A percentile compares a stretch with the other conserved stretches of the same genome.
Conservation (phyloP, 2,329 filamentous ascomycete genomes). For the Epichloe coenophiala region DNA sequence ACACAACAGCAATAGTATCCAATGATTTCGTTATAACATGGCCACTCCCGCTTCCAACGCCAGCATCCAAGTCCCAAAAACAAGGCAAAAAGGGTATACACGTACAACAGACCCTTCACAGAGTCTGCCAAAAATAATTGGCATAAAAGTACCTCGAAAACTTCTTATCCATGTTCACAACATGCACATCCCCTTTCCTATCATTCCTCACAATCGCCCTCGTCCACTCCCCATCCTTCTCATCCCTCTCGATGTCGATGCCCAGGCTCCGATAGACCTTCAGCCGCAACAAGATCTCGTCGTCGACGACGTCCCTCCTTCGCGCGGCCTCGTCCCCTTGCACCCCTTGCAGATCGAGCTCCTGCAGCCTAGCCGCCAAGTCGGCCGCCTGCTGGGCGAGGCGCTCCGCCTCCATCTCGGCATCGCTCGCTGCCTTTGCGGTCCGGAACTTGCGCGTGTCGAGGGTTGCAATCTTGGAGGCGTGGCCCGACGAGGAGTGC, state of each 20-base stretch:
- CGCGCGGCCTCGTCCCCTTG: conserved; percentile 42
- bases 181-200: conserved; percentile 75
- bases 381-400: conserved; percentile 65
- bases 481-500: conserved; percentile 69
- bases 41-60: too few relatives aligned
- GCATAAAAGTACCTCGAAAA: conserved; percentile 87
- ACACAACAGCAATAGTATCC: too few relatives aligned
- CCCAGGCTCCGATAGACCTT: conserved; percentile 86
- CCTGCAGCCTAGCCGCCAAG: conserved; percentile 60
- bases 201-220: conserved; percentile 78
- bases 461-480: conserved; percentile 69
- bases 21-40: too few relatives aligned
- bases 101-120: conserved; percentile 32
- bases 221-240: conserved; percentile 62
- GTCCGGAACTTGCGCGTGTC: conserved; percentile 91
- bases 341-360: conserved; percentile 75
- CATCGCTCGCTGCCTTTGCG: conserved; percentile 78
- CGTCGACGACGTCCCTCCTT: conserved; percentile 36
- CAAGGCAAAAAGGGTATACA: neutral
- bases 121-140: conserved; percentile 88
- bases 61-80: neutral
- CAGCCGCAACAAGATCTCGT: conserved; percentile 59
- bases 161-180: conserved; percentile 87
- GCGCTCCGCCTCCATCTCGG: conserved; percentile 93
- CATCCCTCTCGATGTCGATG: conserved; percentile 73